A percentile compares a stretch with the other conserved stretches of the same genome.
These are phyloP conservation scores for Mycena polygramma DNA, from an alignment of 768 basidiomycete species.

Conservation along the genomic window DNA sequence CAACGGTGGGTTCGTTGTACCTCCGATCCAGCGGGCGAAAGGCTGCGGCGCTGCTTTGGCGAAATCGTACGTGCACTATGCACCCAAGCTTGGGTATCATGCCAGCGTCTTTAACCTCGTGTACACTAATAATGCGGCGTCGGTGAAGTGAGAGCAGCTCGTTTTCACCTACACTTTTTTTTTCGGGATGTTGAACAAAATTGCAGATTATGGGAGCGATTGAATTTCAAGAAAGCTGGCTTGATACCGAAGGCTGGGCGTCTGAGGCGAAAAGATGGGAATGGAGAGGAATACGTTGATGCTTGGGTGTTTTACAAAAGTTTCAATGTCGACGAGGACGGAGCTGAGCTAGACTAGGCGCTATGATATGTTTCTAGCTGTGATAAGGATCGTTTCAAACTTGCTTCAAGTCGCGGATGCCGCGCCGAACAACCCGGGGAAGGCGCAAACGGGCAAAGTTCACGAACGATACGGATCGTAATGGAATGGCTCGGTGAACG, in stretches of 20 bases:
- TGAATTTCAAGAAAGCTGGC: constrained; percentile 86
- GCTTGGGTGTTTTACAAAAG: constrained; percentile 88
- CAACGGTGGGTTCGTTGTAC: constrained; percentile 91
- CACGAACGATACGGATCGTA: constrained; percentile 24
- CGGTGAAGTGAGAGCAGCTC: constrained; percentile 62
- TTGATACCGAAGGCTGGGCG: constrained; percentile 83
- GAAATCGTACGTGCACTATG: constrained; percentile 84
- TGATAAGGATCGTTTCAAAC: constrained; percentile 1
- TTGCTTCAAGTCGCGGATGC: neutral
- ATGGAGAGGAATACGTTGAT: constrained; percentile 90
- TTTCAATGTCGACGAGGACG: constrained; percentile 59
- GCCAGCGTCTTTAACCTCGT: constrained; percentile 94
- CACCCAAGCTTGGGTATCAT: constrained; percentile 80
- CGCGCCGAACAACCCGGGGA: constrained; percentile 23
- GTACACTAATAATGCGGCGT: constrained; percentile 86
- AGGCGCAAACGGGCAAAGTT: neutral
- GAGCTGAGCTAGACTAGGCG: constrained; percentile 11
- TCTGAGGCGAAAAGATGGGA: constrained; percentile 73
- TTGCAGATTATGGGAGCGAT: constrained; percentile 82
- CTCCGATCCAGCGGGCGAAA: constrained; percentile 68
- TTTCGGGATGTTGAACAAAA: constrained; percentile 14
- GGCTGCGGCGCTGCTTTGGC: constrained; percentile 82
- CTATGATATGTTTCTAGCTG: constrained; percentile 16
- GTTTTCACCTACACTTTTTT: constrained; percentile 9
- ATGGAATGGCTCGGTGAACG: constrained; percentile 35